phyloP scores from a whole-genome alignment of 2,329 filamentous ascomycete species.

The Coniochaeta sp. region DNA sequence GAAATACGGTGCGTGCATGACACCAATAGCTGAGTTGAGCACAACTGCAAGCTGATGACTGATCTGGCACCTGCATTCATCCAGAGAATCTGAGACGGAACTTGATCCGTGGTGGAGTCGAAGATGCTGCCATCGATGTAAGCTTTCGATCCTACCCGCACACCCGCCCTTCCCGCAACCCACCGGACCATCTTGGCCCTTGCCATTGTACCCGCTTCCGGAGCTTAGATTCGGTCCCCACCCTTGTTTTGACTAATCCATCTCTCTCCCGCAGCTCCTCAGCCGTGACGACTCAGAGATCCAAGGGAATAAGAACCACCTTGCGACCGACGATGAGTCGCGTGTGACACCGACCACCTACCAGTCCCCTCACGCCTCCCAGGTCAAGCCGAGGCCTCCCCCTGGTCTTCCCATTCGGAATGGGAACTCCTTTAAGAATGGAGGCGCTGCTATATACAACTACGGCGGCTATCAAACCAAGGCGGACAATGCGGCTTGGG shows the following conservation, averaged over 20 bases:
- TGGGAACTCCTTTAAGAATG: background rate
- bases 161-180: no score
- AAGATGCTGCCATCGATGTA: slow-evolving; percentile 38
- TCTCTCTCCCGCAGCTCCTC: slow-evolving; percentile 13
- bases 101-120: slow-evolving; percentile 41
- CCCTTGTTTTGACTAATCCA: no score
- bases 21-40: background rate
- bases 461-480: slow-evolving; percentile 6
- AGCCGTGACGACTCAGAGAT: slow-evolving; percentile 21
- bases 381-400: background rate
- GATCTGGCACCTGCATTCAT: background rate
- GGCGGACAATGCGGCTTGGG: slow-evolving; percentile 10
- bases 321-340: slow-evolving; percentile 4
- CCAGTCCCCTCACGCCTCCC: slow-evolving; percentile 10
- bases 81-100: slow-evolving; percentile 40
- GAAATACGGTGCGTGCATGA: slow-evolving; percentile 43
- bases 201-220: background rate
- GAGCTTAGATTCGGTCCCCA: background rate
- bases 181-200: background rate
- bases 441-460: background rate
- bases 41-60: background rate
- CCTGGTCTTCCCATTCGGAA: background rate
- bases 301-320: slow-evolving; percentile 7
- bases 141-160: slow-evolving; percentile 15
- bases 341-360: background rate